These are phyloP conservation scores for Globisporangium emineosum DNA, from an alignment of 352 stramenopile species.

Conservation along the genomic window DNA sequence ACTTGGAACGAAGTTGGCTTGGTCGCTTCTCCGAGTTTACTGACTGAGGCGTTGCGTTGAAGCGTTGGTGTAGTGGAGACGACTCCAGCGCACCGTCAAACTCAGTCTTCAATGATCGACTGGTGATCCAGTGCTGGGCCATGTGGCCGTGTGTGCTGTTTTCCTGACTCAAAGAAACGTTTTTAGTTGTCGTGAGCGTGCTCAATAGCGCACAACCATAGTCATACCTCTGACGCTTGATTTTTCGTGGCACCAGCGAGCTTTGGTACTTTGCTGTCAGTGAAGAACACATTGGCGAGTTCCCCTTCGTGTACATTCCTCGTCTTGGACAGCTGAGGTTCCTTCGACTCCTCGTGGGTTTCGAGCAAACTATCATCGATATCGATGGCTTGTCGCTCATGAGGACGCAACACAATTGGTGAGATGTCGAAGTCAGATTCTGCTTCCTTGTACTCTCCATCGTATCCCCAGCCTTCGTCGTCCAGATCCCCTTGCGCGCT, in stretches of 20 bases:
- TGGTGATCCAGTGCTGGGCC: constrained; percentile 13
- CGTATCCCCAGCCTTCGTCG: background rate
- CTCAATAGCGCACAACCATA: no score
- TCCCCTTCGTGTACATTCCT: constrained; percentile 1
- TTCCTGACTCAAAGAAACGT: background rate
- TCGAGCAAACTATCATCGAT: background rate
- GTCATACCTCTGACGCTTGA: constrained; percentile 1
- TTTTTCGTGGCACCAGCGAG: background rate
- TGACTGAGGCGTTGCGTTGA: background rate
- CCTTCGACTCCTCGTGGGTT: background rate
- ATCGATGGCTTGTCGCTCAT: background rate
- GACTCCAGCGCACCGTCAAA: background rate
- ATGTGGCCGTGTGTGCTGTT: background rate
- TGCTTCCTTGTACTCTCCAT: background rate
- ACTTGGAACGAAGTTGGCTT: constrained; percentile 7
- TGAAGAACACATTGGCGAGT: constrained; percentile 19
- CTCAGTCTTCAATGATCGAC: constrained; percentile 9
- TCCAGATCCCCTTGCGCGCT: background rate
- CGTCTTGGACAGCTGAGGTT: background rate
- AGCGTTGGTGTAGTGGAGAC: no score
- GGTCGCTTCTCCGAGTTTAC: background rate
- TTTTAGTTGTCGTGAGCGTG: background rate
- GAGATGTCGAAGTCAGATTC: background rate
- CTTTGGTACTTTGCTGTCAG: constrained; percentile 11
- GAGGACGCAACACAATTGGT: background rate